Conservation (phyloP, 169 alveolate species). For the Cryptosporidium viatorum region DNA sequence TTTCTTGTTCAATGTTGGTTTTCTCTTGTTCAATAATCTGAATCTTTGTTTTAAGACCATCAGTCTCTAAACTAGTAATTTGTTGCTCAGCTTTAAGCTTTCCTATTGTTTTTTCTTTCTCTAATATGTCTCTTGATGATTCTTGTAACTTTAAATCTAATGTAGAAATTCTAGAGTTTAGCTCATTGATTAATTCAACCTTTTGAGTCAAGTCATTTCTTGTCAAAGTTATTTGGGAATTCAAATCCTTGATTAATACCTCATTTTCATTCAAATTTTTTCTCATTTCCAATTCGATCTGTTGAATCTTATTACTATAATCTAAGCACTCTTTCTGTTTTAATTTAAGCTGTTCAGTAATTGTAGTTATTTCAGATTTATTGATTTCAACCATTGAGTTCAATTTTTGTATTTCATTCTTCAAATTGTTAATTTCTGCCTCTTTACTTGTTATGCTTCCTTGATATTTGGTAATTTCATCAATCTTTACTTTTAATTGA, state of each 20-base stretch:
- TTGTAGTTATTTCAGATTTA: slow-evolving; percentile 17
- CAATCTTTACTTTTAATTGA: slow-evolving; percentile 14
- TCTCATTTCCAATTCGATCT: slow-evolving; percentile 53
- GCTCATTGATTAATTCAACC: slow-evolving; percentile 47
- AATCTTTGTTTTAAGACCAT: slow-evolving; percentile 40
- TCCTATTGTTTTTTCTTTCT: slow-evolving; percentile 25
- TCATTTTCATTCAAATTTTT: slow-evolving; percentile 49
- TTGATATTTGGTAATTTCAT: slow-evolving; percentile 20
- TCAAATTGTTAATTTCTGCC: slow-evolving; percentile 17
- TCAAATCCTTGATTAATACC: slow-evolving; percentile 43
- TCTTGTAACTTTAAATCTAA: slow-evolving; percentile 36
- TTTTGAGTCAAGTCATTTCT: slow-evolving; percentile 60
- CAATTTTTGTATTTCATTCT: slow-evolving; percentile 22
- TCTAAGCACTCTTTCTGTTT: slow-evolving; percentile 59
- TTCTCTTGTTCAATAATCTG: slow-evolving; percentile 39
- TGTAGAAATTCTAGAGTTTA: slow-evolving; percentile 27
- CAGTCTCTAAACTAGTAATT: slow-evolving; percentile 24
- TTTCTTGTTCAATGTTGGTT: slow-evolving; percentile 29
- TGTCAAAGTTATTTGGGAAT: slow-evolving; percentile 21
- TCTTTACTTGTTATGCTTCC: slow-evolving; percentile 29
- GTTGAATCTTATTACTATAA: slow-evolving; percentile 26
- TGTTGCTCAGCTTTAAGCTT: slow-evolving; percentile 20
- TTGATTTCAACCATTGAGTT: slow-evolving; percentile 17
- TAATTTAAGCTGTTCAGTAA: slow-evolving; percentile 8
- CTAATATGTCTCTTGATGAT: slow-evolving; percentile 24